Conservation (phyloP, 805 yeast genomes). For the Candida tallmaniae region DNA sequence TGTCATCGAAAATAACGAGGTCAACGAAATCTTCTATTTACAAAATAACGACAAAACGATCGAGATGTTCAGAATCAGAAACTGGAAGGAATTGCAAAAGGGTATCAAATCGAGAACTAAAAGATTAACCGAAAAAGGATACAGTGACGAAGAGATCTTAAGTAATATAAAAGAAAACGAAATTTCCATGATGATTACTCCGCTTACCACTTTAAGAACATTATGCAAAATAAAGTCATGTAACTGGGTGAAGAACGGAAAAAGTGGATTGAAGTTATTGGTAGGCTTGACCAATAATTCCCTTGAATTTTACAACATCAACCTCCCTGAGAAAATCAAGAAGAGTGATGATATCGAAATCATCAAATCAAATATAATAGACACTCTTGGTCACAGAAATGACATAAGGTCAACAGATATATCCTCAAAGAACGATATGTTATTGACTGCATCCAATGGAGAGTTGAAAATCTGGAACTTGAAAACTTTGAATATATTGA, state of each 20-base stretch:
- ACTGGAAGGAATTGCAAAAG: constrained; percentile 70
- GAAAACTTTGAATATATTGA: constrained; percentile 64
- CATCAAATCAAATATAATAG: constrained; percentile 54
- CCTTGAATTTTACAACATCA: constrained; percentile 61
- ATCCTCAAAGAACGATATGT: constrained; percentile 71
- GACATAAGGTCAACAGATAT: constrained; percentile 83
- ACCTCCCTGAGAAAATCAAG: constrained; percentile 51
- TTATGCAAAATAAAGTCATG: constrained; percentile 59
- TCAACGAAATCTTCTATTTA: constrained; percentile 53
- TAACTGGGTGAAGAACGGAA: constrained; percentile 53
- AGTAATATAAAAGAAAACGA: constrained; percentile 38
- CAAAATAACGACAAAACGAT: constrained; percentile 79
- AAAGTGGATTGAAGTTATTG: constrained; percentile 55
- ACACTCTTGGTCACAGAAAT: constrained; percentile 80
- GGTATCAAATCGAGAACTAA: constrained; percentile 74
- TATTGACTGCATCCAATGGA: constrained; percentile 91
- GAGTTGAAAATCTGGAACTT: constrained; percentile 85
- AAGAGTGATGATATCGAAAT: constrained; percentile 46
- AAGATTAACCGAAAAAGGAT: constrained; percentile 71
- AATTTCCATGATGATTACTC: constrained; percentile 58
- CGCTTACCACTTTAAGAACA: constrained; percentile 65
- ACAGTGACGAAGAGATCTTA: constrained; percentile 50
- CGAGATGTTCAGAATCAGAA: constrained; percentile 75
- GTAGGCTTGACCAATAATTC: constrained; percentile 69
- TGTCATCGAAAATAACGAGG: constrained; percentile 21